Evolutionary conservation across 768 basidiomycete genomes (phyloP).

Genomic region (Termitomyces sp.): DNA sequence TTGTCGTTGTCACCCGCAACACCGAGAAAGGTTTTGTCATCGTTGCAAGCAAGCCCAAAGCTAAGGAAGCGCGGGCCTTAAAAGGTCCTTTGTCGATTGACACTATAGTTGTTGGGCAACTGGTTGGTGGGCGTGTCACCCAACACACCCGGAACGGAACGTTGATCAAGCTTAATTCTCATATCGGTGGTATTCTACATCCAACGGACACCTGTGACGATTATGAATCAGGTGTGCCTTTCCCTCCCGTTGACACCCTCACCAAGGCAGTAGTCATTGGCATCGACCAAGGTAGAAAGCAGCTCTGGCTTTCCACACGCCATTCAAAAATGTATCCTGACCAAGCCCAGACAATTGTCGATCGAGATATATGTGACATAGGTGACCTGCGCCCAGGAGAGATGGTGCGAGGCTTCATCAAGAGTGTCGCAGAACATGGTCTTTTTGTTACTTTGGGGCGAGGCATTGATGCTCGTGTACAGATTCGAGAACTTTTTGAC

Average conservation of each 20-base stretch:
- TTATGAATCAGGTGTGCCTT: conserved; percentile 50
- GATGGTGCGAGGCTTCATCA: conserved; percentile 83
- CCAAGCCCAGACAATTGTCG: conserved; percentile 43
- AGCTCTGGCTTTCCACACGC: conserved; percentile 77
- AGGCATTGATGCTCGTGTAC: conserved; percentile 83
- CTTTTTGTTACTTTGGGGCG: conserved; percentile 84
- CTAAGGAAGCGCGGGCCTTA: conserved; percentile 38
- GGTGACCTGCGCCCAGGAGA: conserved; percentile 66
- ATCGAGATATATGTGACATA: conserved; percentile 61
- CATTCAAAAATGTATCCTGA: conserved; percentile 60
- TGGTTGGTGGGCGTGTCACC: conserved; percentile 76
- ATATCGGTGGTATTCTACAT: conserved; percentile 72
- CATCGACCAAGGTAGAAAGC: conserved; percentile 60
- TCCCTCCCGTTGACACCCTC: conserved; percentile 59
- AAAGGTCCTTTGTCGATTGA: conserved; percentile 59
- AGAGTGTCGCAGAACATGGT: conserved; percentile 80
- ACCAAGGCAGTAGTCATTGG: conserved; percentile 67
- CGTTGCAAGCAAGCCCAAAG: conserved; percentile 67
- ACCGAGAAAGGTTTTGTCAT: conserved; percentile 82
- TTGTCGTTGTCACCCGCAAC: conserved; percentile 88
- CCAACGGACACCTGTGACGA: conserved; percentile 81
- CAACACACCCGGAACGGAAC: conserved; percentile 68
- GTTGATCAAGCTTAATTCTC: conserved; percentile 66
- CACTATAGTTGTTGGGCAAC: conserved; percentile 61
- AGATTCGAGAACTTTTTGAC: conserved; percentile 91